A percentile compares a stretch with the other conserved stretches of the same genome.
These are phyloP conservation scores for Sporothrix pallida DNA, from an alignment of 2,329 filamentous ascomycete species.

Conservation along the genomic window DNA sequence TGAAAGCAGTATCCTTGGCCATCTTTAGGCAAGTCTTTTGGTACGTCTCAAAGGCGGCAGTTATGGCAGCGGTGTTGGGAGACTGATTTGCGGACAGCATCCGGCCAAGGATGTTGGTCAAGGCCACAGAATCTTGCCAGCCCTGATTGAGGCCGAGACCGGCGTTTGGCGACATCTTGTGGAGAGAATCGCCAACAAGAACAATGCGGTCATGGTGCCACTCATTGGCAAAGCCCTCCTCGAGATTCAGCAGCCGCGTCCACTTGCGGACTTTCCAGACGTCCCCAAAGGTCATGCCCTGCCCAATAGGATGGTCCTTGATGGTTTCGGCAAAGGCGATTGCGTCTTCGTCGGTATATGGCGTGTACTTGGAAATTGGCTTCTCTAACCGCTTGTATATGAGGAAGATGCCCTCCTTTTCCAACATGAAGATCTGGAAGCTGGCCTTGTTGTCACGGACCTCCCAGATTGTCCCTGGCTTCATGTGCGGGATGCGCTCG, in stretches of 20 bases:
- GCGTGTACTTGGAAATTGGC: not conserved
- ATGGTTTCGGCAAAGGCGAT: slow-evolving; percentile 27
- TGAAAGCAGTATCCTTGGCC: slow-evolving; percentile 1
- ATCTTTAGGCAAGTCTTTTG: slow-evolving; percentile 11
- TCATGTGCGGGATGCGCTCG: slow-evolving; percentile 22
- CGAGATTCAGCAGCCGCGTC: slow-evolving; percentile 26
- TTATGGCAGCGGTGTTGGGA: not conserved
- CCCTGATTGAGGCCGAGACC: slow-evolving; percentile 32
- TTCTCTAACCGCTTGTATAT: slow-evolving; percentile 30
- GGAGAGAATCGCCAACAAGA: slow-evolving; percentile 33
- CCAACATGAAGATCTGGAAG: slow-evolving; percentile 23
- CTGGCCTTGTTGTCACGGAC: slow-evolving; percentile 26
- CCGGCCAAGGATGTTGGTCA: slow-evolving; percentile 32
- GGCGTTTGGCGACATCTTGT: slow-evolving; percentile 35
- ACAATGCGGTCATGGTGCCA: slow-evolving; percentile 89
- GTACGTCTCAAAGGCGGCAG: slow-evolving; percentile 27
- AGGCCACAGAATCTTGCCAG: slow-evolving; percentile 31
- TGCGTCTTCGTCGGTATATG: slow-evolving; percentile 31
- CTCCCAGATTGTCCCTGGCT: slow-evolving; percentile 29
- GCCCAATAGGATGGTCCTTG: slow-evolving; percentile 18
- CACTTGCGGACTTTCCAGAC: slow-evolving; percentile 29
- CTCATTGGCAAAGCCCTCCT: slow-evolving; percentile 75
- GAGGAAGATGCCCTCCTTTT: slow-evolving; percentile 33
- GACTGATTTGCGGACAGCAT: slow-evolving; percentile 2
- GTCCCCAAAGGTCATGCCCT: slow-evolving; percentile 29